Conservation (phyloP, 2,329 filamentous ascomycete genomes). For the Aspergillus sp. region DNA sequence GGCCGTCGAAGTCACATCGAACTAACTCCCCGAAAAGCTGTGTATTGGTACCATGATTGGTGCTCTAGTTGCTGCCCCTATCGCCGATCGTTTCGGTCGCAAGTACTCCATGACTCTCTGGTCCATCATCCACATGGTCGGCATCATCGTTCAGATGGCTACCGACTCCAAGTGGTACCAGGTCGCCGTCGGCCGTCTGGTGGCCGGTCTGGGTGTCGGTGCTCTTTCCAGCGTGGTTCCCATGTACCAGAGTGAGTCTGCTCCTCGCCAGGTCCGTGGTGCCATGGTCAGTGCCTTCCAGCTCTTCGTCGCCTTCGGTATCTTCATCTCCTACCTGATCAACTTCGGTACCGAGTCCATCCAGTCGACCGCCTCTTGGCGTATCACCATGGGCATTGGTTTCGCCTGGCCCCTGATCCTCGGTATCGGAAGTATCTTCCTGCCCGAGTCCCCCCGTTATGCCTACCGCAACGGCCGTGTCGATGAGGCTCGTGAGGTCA, state of each 20-base stretch:
- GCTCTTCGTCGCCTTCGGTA: constrained; percentile 51
- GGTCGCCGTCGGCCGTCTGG: constrained; percentile 46
- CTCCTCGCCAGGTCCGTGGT: constrained; percentile 48
- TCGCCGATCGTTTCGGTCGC: constrained; percentile 47
- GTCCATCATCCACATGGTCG: constrained; percentile 46
- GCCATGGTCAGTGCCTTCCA: constrained; percentile 51
- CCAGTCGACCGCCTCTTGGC: constrained; percentile 47
- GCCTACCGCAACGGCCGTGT: constrained; percentile 56
- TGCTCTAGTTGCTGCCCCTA: constrained; percentile 43
- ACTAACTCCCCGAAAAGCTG: constrained; percentile 31
- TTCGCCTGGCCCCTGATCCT: constrained; percentile 59
- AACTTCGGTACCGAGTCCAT: constrained; percentile 48
- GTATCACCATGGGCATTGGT: constrained; percentile 56
- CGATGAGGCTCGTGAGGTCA: constrained; percentile 53
- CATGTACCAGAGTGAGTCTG: constrained; percentile 50
- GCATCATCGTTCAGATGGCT: constrained; percentile 49
- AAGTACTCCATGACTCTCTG: constrained; percentile 47
- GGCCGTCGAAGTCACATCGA: background rate
- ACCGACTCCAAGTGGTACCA: constrained; percentile 44
- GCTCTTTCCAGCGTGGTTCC: constrained; percentile 48
- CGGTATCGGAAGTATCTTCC: constrained; percentile 54
- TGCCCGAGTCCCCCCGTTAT: constrained; percentile 60
- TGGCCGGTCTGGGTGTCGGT: constrained; percentile 50
- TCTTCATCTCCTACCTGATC: constrained; percentile 50
- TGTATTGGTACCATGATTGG: constrained; percentile 47